These are phyloP conservation scores for Hemerocallis citrina DNA, from an alignment of 106 monocot genomes.

Conservation along the genomic window DNA sequence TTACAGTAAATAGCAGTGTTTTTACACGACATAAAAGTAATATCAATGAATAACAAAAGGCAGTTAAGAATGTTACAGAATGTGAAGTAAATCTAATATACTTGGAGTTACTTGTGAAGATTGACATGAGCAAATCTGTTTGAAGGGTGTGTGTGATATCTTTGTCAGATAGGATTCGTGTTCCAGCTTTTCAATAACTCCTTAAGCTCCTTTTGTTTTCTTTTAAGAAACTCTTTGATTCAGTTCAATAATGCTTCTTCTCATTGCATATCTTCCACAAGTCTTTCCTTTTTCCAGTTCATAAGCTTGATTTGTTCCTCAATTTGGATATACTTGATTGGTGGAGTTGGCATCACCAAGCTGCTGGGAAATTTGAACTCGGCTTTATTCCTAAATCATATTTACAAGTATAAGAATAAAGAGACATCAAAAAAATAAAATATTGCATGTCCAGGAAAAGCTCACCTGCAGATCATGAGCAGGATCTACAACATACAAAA, in stretches of 20 bases:
- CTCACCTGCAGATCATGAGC: not conserved
- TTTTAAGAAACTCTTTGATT: conserved; percentile 31
- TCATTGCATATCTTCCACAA: conserved; percentile 54
- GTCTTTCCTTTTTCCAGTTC: conserved; percentile 65
- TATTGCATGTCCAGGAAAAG: too few species aligned
- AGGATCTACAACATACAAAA: not conserved
- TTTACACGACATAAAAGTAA: too few species aligned
- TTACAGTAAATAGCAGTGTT: too few species aligned
- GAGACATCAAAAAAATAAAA: too few species aligned
- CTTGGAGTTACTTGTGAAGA: too few species aligned
- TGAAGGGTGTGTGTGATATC: too few species aligned
- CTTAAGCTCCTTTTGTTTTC: conserved; percentile 11
- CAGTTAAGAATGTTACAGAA: too few species aligned
- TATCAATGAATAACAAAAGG: too few species aligned
- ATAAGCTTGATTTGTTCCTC: conserved; percentile 52
- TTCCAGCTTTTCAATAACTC: conserved; percentile 14
- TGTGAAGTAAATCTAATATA: too few species aligned
- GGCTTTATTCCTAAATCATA: conserved; percentile 33
- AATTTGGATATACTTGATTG: conserved; percentile 25
- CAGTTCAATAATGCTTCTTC: conserved; percentile 45
- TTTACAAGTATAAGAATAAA: not conserved
- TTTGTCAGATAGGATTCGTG: conserved; percentile 11
- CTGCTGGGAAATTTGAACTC: conserved; percentile 52
- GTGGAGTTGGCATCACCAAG: conserved; percentile 18
- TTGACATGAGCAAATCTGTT: too few species aligned